A percentile compares a stretch with the other conserved stretches of the same genome.
phyloP scores from a whole-genome alignment of 345 rosid species.

The Crucihimalaya himalaica region DNA sequence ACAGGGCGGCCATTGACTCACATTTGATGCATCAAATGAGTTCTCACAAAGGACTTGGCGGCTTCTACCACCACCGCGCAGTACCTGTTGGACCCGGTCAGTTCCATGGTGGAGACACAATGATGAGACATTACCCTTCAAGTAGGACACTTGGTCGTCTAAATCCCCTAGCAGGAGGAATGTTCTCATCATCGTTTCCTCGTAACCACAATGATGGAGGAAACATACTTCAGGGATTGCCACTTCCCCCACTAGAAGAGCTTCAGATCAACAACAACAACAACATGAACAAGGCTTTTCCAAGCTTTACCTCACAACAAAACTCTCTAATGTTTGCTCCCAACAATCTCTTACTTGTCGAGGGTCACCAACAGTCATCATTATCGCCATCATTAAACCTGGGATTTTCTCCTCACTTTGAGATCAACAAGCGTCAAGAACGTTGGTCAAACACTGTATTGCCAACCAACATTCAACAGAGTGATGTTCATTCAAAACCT shows the following conservation, averaged over 20 bases:
- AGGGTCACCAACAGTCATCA: conserved; percentile 41
- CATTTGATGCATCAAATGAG: conserved; percentile 56
- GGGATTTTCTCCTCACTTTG: conserved; percentile 19
- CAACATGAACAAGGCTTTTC: conserved; percentile 24
- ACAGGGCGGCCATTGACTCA: conserved; percentile 48
- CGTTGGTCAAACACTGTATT: conserved; percentile 54
- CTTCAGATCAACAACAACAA: conserved; percentile 43
- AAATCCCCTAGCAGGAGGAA: conserved; percentile 57
- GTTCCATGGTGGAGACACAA: conserved; percentile 46
- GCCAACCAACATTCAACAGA: conserved; percentile 21
- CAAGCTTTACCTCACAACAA: conserved; percentile 27
- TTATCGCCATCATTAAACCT: conserved; percentile 39
- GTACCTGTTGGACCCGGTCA: conserved; percentile 46
- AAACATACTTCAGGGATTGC: conserved; percentile 32
- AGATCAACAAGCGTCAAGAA: conserved; percentile 46
- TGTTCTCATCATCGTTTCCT: conserved; percentile 42
- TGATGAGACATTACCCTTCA: conserved; percentile 52
- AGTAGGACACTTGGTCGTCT: conserved; percentile 59
- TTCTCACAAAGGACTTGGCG: conserved; percentile 55
- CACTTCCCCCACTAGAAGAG: conserved; percentile 50
- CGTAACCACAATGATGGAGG: conserved; percentile 38
- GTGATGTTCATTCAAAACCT: conserved; percentile 37
- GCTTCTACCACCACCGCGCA: conserved; percentile 45
- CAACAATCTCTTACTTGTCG: conserved; percentile 47
- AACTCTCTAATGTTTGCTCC: conserved; percentile 43